A percentile compares a stretch with the other conserved stretches of the same genome.
These are phyloP conservation scores for Entonaema liquescens DNA, from an alignment of 495 filamentous ascomycete species.

Conservation along the genomic window DNA sequence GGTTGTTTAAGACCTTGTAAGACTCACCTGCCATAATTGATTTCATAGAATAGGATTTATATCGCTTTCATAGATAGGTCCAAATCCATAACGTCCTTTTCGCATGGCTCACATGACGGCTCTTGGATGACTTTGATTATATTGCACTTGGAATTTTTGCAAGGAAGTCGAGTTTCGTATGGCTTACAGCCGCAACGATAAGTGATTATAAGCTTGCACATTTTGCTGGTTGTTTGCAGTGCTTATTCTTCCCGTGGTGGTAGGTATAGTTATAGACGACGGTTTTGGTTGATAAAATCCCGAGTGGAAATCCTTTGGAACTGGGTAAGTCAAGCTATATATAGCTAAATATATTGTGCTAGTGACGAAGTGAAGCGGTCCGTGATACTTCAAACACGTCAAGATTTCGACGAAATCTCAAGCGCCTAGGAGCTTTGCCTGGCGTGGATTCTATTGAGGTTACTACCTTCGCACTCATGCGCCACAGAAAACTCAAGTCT, in stretches of 20 bases:
- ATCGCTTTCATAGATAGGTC: neutral
- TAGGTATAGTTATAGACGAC: neutral
- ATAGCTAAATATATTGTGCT: neutral
- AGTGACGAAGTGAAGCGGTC: neutral
- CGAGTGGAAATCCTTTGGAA: neutral
- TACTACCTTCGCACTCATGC: neutral
- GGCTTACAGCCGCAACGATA: conserved; percentile 35
- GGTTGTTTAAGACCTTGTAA: neutral
- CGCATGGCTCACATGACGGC: conserved; percentile 8
- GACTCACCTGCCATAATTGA: neutral
- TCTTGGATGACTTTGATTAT: conserved; percentile 10
- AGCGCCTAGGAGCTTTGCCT: conserved; percentile 1
- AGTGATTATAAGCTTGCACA: conserved; percentile 33
- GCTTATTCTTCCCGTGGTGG: neutral
- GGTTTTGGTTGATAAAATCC: neutral
- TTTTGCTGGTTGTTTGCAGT: neutral
- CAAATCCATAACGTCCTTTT: conserved; percentile 5
- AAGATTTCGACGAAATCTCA: neutral
- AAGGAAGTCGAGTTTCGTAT: conserved; percentile 23
- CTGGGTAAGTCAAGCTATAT: too few relatives aligned
- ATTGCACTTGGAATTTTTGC: conserved; percentile 10
- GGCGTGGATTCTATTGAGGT: conserved; percentile 14
- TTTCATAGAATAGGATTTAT: too few relatives aligned
- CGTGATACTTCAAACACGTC: neutral
- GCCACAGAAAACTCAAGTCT: conserved; percentile 3